phyloP scores from a whole-genome alignment of 768 basidiomycete species.

The Boletus coccyginus region DNA sequence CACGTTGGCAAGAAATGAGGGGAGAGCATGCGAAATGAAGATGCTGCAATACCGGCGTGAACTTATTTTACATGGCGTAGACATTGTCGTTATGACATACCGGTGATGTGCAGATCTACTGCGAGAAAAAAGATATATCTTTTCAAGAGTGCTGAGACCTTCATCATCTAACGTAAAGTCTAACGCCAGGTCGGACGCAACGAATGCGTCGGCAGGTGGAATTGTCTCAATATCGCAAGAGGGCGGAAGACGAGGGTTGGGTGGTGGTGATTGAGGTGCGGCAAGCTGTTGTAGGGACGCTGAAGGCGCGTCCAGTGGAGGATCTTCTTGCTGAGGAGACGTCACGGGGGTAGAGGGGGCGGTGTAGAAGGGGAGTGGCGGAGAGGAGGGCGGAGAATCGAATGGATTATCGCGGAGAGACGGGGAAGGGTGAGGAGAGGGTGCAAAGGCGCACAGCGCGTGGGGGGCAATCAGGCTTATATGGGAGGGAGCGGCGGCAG shows the following conservation, averaged over 20 bases:
- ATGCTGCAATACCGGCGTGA: slow-evolving; percentile 47
- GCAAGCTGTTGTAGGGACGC: slow-evolving; percentile 18
- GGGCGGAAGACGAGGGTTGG: slow-evolving; percentile 18
- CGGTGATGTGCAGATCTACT: slow-evolving; percentile 67
- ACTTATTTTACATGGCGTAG: neutral
- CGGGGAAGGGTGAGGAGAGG: slow-evolving; percentile 34
- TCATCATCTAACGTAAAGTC: slow-evolving; percentile 69
- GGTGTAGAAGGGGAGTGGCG: slow-evolving; percentile 43
- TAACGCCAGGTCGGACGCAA: slow-evolving; percentile 29
- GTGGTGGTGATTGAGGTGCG: slow-evolving; percentile 26
- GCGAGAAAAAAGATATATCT: slow-evolving; percentile 86
- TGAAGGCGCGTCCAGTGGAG: slow-evolving; percentile 22
- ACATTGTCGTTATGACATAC: slow-evolving; percentile 23
- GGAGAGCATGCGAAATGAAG: slow-evolving; percentile 82
- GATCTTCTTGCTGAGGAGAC: slow-evolving; percentile 39
- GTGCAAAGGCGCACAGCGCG: slow-evolving; percentile 28
- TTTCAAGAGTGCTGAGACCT: slow-evolving; percentile 79
- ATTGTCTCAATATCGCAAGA: slow-evolving; percentile 27
- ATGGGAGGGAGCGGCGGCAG: slow-evolving; percentile 30
- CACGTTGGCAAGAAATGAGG: slow-evolving; percentile 72
- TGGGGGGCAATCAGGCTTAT: slow-evolving; percentile 34
- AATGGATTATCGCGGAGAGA: slow-evolving; percentile 35
- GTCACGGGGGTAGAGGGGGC: slow-evolving; percentile 47
- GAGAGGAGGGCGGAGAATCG: slow-evolving; percentile 38
- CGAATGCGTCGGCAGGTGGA: slow-evolving; percentile 25